These are phyloP conservation scores for Puccinia horiana DNA, from an alignment of 1,284 basidiomycete genomes.

Conservation along the genomic window DNA sequence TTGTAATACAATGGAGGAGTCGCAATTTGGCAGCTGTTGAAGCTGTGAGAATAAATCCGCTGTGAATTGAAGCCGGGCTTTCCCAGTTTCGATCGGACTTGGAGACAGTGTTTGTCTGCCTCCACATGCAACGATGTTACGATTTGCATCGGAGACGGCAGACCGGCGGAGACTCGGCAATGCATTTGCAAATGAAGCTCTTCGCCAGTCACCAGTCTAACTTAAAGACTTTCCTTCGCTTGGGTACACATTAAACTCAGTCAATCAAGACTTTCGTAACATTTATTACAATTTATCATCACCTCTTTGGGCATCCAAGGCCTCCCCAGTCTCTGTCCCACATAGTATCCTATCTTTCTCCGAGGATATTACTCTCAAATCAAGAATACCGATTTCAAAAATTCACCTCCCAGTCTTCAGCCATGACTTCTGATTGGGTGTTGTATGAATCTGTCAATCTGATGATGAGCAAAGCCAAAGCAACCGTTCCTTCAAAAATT, in stretches of 20 bases:
- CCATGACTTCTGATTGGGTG: background rate
- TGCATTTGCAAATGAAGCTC: background rate
- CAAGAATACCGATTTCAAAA: background rate
- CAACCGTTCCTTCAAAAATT: background rate
- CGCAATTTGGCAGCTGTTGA: background rate
- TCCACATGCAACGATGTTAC: background rate
- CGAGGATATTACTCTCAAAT: background rate
- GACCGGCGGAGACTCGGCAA: background rate
- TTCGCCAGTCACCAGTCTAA: background rate
- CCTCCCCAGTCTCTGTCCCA: no score
- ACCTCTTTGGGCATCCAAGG: no score
- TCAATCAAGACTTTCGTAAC: no score
- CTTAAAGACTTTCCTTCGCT: background rate
- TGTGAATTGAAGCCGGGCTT: background rate
- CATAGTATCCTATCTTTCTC: no score
- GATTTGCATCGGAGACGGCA: background rate
- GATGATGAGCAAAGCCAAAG: background rate
- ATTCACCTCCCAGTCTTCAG: background rate
- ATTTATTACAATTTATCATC: no score
- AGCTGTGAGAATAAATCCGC: background rate
- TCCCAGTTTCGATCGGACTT: background rate
- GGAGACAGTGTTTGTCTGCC: background rate
- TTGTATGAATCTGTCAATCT: background rate
- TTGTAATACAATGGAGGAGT: background rate
- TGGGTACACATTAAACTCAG: no score